Evolutionary conservation across 1,139 yeast species (phyloP).

Genomic region (Pichia sp.): DNA sequence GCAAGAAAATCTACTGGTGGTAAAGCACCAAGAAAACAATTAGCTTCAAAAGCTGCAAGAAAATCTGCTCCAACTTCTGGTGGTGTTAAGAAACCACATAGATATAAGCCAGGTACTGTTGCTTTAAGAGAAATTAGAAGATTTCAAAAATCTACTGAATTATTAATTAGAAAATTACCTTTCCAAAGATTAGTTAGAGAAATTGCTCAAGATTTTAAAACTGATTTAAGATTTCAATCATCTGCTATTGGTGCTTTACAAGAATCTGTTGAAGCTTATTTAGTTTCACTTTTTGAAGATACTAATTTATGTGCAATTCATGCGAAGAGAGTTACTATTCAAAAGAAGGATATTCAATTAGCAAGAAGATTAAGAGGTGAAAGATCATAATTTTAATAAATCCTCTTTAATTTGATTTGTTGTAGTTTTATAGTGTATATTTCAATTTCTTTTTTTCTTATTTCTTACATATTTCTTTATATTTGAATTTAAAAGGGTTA

Average conservation of each 20-base stretch:
- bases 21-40: conserved; percentile 99
- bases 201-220: conserved; percentile 96
- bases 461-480: too few species aligned
- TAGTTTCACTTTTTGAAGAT: conserved; percentile 60
- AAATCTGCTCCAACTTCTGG: conserved; percentile 97
- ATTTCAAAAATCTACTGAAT: conserved; percentile 97
- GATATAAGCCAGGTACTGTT: conserved; percentile 99
- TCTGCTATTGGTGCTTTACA: conserved; percentile 98
- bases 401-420: background rate
- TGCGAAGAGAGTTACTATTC: conserved; percentile 99
- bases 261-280: conserved; percentile 98
- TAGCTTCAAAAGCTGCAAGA: conserved; percentile 98
- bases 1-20: conserved; percentile 99
- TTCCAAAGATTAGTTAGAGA: conserved; percentile 99
- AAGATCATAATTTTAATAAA: conserved; percentile 48
- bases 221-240: conserved; percentile 97
- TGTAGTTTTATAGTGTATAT: conserved; percentile 1
- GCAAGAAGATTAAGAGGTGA: conserved; percentile 99
- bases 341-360: conserved; percentile 97
- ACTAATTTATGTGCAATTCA: conserved; percentile 98
- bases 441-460: background rate
- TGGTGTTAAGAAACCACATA: conserved; percentile 99
- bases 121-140: conserved; percentile 99
- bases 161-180: conserved; percentile 94
- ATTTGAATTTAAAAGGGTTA: too few species aligned